These are phyloP conservation scores for Psilocybe cubensis DNA, from an alignment of 768 basidiomycete genomes.

Conservation along the genomic window DNA sequence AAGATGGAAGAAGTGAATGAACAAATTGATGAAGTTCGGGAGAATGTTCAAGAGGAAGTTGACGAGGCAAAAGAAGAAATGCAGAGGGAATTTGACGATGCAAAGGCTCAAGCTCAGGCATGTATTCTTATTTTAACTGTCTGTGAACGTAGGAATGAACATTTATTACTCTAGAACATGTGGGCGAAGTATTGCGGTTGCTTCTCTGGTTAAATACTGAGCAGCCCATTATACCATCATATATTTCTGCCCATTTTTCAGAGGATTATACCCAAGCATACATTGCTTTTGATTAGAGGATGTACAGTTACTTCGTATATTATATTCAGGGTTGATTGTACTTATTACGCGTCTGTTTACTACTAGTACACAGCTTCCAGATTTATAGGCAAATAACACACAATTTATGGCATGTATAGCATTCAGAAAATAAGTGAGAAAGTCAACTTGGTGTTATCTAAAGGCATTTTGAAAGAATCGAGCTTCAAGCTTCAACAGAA, in stretches of 20 bases:
- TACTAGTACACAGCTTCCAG: no score
- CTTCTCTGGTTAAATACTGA: constrained; percentile 5
- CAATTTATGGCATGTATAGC: no score
- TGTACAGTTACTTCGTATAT: no score
- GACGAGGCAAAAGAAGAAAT: constrained; percentile 24
- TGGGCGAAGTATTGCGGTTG: constrained; percentile 30
- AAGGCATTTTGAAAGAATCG: no score
- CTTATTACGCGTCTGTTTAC: no score
- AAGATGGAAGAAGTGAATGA: constrained; percentile 16
- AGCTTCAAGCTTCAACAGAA: no score
- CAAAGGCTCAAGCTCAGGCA: constrained; percentile 30
- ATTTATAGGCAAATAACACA: no score
- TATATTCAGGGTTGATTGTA: no score
- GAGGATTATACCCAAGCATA: no score
- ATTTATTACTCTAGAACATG: constrained; percentile 17
- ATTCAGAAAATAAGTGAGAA: no score
- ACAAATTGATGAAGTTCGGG: constrained; percentile 1
- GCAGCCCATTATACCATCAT: background rate
- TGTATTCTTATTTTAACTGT: background rate
- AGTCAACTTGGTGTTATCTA: no score
- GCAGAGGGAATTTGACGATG: constrained; percentile 17
- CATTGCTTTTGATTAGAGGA: no score
- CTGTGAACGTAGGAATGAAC: background rate
- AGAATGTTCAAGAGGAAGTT: constrained; percentile 13
- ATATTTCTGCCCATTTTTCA: background rate